Conservation (phyloP, 352 stramenopile genomes). For the Thalassiosira pacifica region DNA sequence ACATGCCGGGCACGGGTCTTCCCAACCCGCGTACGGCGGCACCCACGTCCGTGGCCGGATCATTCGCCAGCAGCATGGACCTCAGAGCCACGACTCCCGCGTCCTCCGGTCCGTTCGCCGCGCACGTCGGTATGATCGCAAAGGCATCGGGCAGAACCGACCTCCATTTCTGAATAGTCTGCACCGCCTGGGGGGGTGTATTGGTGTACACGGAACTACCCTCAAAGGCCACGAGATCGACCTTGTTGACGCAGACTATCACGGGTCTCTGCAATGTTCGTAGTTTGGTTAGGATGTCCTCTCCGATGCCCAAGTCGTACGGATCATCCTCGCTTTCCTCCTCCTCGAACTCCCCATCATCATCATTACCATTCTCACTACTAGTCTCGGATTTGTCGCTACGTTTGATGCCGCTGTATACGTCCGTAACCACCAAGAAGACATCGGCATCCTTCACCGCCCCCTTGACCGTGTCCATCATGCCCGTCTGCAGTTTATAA, state of each 20-base stretch:
- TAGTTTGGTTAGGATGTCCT: constrained; percentile 73
- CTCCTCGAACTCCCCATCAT: constrained; percentile 11
- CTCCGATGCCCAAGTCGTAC: constrained; percentile 48
- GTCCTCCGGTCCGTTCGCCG: constrained; percentile 64
- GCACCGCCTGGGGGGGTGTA: constrained; percentile 32
- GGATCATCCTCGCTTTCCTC: constrained; percentile 15
- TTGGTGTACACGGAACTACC: constrained; percentile 19
- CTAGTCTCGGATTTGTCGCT: too few relatives aligned
- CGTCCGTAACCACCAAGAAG: constrained; percentile 85
- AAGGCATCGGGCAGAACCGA: constrained; percentile 77
- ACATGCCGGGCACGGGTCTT: constrained; percentile 81
- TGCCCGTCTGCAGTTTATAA: constrained; percentile 84
- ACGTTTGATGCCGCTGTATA: constrained; percentile 77
- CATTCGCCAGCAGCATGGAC: constrained; percentile 49
- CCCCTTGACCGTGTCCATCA: constrained; percentile 86
- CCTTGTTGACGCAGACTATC: constrained; percentile 87
- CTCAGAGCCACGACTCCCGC: constrained; percentile 64
- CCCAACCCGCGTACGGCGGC: constrained; percentile 70
- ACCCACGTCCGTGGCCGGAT: constrained; percentile 71
- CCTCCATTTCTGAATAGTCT: constrained; percentile 73
- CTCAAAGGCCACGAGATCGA: constrained; percentile 77
- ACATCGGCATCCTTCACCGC: constrained; percentile 78
- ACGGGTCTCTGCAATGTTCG: constrained; percentile 63
- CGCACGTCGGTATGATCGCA: constrained; percentile 78
- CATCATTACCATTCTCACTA: constrained; percentile 42